Evolutionary conservation across 768 basidiomycete genomes (phyloP).

Genomic region (Mycena vulgaris): DNA sequence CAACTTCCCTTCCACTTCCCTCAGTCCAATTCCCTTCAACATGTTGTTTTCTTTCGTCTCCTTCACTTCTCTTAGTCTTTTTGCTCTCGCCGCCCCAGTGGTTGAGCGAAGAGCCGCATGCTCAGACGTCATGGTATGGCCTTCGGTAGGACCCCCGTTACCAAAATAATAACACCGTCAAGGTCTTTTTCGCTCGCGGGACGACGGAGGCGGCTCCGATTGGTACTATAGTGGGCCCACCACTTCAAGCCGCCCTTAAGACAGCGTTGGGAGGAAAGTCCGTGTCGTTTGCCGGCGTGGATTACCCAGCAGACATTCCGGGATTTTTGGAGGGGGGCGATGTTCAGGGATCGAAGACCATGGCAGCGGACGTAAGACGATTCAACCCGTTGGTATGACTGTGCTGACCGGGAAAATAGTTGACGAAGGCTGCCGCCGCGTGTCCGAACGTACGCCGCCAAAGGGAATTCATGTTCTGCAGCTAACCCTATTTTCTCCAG

Average conservation of each 20-base stretch:
- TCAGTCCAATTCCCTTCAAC: too few species aligned
- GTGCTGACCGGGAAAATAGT: conserved; percentile 12
- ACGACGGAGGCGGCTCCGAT: conserved; percentile 40
- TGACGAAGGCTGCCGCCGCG: conserved; percentile 37
- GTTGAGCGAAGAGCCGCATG: conserved; percentile 29
- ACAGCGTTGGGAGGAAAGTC: conserved; percentile 34
- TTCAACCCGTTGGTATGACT: not conserved
- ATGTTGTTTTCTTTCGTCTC: conserved; percentile 26
- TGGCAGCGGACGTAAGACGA: conserved; percentile 36
- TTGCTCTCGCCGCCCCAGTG: conserved; percentile 32
- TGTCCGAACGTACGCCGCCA: conserved; percentile 34
- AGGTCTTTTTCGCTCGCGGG: conserved; percentile 40
- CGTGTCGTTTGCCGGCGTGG: conserved; percentile 39
- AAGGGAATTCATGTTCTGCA: not conserved
- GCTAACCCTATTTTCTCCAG: not conserved
- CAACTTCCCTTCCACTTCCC: too few species aligned
- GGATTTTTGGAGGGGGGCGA: conserved; percentile 41
- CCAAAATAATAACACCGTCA: not conserved
- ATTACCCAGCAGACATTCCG: conserved; percentile 38
- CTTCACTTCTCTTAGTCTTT: conserved; percentile 25
- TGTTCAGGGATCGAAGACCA: conserved; percentile 35
- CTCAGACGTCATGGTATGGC: conserved; percentile 31
- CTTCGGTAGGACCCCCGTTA: not conserved
- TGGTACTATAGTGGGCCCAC: conserved; percentile 38
- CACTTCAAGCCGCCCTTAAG: conserved; percentile 33